phyloP scores from a whole-genome alignment of 129 eudicot species.

The Tagetes erecta region DNA sequence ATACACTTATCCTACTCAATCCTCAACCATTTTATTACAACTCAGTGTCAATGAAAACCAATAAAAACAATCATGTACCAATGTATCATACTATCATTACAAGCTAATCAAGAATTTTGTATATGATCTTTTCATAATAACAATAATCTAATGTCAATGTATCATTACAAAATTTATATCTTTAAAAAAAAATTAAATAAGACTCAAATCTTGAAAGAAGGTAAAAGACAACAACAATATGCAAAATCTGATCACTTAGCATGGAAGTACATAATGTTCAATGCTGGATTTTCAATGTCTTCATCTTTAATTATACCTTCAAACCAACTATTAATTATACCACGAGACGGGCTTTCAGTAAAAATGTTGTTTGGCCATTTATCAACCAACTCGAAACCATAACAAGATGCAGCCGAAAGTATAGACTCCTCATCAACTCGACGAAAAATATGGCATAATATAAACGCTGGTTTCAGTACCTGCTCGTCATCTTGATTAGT shows the following conservation, averaged over 20 bases:
- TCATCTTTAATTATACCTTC: slow-evolving; percentile 35
- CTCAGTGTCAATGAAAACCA: neutral
- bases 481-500: slow-evolving; percentile 13
- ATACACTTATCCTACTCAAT: too few relatives aligned
- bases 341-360: slow-evolving; percentile 16
- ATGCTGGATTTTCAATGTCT: slow-evolving; percentile 50
- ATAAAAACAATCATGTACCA: neutral
- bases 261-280: slow-evolving; percentile 73
- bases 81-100: neutral
- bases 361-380: slow-evolving; percentile 53
- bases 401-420: slow-evolving; percentile 68
- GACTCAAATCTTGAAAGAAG: neutral
- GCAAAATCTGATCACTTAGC: slow-evolving; percentile 25
- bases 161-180: neutral
- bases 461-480: slow-evolving; percentile 47
- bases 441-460: slow-evolving; percentile 76
- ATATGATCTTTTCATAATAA: neutral
- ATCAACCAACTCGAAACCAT: slow-evolving; percentile 71
- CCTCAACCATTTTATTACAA: too few relatives aligned
- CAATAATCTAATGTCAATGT: neutral
- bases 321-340: slow-evolving; percentile 59
- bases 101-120: neutral
- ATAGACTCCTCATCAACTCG: slow-evolving; percentile 85
- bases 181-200: neutral
- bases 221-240: slow-evolving; percentile 9